Base-by-base conservation (phyloP, 78 protist genomes). In the Dictyostelium capitatum region DNA sequence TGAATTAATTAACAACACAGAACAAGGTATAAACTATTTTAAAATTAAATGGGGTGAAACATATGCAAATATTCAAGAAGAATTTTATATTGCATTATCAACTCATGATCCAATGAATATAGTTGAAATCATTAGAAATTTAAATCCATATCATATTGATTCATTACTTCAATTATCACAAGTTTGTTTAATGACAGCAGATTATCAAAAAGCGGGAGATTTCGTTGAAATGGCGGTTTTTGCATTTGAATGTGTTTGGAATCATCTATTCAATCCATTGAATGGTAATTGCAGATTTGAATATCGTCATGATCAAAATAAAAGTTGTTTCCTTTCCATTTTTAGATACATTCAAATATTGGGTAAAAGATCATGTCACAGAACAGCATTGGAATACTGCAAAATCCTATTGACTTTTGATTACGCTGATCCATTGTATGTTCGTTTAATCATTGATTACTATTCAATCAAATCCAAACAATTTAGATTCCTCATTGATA, bases 281-380 rank as follows among this genome's bases (percentile, higher is more conserved):
- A 11, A 25, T 46, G 90, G 79, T 41, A 74, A 47, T 41, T 91
- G 81, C 14, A 91, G 95, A 82, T 69, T 91, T 19, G 92, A 82
- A 65, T 91, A 91, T 56, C 37, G 69, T 25, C 65, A 67, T 28
- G 89, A 80, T 15, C 78, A 80, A 19, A 91, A 91, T 30, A 77
- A 79, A 74, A 56, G 90, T 28, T 80, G 89, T 69, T 91, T 91
- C 72, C 23, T 91, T 8, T n/a, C 90, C 28, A 28, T 91, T 19
- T 91, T 91, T 69, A 81, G 90, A 91, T 82, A 82, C 47, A 79
- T 91, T 77, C 95, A 91, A 54, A 91, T 91, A 20, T 48, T 91
- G 15, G 95, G 95, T 65, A 69, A 90, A 74, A 83, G 90, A 82
- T 90, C 82, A 48, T 83, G 92, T 65, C 91, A 89, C 19, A 28